A percentile compares a stretch with the other conserved stretches of the same genome.
Evolutionary conservation across 1,139 yeast species (phyloP).

Genomic region (Debaryomycetaceae sp.): DNA sequence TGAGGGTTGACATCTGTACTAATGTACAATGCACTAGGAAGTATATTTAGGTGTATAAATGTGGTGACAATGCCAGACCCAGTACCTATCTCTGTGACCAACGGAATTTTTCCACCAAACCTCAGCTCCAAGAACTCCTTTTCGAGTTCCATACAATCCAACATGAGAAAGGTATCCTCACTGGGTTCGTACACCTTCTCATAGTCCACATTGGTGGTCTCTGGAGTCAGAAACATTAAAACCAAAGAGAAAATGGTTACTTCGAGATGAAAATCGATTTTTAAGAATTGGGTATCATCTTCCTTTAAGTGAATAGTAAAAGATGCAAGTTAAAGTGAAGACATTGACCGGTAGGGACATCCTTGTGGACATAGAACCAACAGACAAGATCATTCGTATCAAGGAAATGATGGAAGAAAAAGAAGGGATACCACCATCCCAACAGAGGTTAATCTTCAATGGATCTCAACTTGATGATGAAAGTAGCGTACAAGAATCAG

Average conservation of each 20-base stretch:
- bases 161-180: conserved; percentile 80
- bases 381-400: conserved; percentile 73
- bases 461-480: conserved; percentile 92
- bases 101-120: conserved; percentile 35
- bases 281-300: not conserved
- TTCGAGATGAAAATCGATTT: not conserved
- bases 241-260: not conserved
- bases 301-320: not conserved
- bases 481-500: conserved; percentile 63
- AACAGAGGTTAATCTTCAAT: conserved; percentile 84
- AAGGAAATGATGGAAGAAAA: conserved; percentile 94
- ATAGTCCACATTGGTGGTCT: conserved; percentile 25
- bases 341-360: conserved; percentile 85
- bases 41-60: conserved; percentile 55
- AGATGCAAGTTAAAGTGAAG: conserved; percentile 66
- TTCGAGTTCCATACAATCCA: conserved; percentile 75
- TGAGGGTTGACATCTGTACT: conserved; percentile 80
- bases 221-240: conserved; percentile 42
- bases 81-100: conserved; percentile 83
- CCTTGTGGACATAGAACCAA: conserved; percentile 73
- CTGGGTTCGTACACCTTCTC: conserved; percentile 83
- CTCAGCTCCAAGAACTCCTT: conserved; percentile 25
- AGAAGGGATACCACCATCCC: conserved; percentile 97
- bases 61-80: conserved; percentile 89
- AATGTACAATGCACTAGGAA: conserved; percentile 49